These are phyloP conservation scores for Silene coronaria DNA, from an alignment of 179 eudicot species.

Conservation along the genomic window DNA sequence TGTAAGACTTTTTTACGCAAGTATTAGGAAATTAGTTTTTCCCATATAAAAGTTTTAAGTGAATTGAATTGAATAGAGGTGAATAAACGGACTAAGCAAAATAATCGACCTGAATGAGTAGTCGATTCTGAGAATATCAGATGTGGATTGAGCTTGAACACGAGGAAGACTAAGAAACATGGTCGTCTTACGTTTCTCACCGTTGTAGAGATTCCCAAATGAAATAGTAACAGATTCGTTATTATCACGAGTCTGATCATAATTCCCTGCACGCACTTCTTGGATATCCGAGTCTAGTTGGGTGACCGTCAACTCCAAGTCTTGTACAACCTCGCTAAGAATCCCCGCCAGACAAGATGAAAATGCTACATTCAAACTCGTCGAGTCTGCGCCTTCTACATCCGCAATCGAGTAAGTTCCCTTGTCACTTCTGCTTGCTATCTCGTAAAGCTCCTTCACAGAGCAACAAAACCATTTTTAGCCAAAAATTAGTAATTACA, in stretches of 20 bases:
- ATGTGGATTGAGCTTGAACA: not conserved
- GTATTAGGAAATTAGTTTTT: too few relatives aligned
- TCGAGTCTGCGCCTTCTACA: not conserved
- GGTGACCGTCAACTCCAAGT: constrained; percentile 5
- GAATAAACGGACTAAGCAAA: not conserved
- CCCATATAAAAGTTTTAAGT: not conserved
- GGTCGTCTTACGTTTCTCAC: constrained; percentile 9
- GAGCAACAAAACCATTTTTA: too few relatives aligned
- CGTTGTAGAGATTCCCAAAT: constrained; percentile 15
- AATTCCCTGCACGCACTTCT: constrained; percentile 9
- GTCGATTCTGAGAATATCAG: not conserved
- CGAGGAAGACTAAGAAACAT: constrained; percentile 10
- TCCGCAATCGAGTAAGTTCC: constrained; percentile 14
- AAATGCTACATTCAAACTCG: constrained; percentile 10
- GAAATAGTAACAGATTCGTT: not conserved
- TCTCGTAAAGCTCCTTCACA: not conserved
- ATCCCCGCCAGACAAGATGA: constrained; percentile 19
- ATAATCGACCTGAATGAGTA: not conserved
- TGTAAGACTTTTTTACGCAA: not conserved
- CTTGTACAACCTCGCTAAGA: constrained; percentile 9
- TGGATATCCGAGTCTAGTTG: not conserved
- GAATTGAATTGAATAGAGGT: not conserved
- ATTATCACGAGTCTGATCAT: not conserved
- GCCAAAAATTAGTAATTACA: too few relatives aligned
- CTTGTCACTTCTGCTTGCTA: not conserved